Percentiles rank a stretch among this genome's conserved stretches.
Evolutionary conservation across 2,329 filamentous ascomycete species (phyloP).

Genomic region (Cladosporium sp.): DNA sequence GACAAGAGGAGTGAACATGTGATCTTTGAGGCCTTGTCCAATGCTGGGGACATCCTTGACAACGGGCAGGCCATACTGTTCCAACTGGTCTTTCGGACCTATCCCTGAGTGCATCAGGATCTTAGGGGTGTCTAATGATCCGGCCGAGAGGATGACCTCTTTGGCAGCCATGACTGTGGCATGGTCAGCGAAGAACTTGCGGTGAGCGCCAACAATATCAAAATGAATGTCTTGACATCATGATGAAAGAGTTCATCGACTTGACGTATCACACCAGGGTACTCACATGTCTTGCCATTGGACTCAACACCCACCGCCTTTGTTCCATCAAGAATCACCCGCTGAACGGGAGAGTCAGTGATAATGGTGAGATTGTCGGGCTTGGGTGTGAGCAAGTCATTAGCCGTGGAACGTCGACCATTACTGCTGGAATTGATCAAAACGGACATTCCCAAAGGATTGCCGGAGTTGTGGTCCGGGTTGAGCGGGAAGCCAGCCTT

Average conservation of each 20-base stretch:
- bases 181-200: background rate
- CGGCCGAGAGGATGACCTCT: conserved; percentile 65
- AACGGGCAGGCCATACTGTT: conserved; percentile 1
- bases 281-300: conserved; percentile 2
- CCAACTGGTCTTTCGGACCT: conserved; percentile 51
- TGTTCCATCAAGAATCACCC: conserved; percentile 45
- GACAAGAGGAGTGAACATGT: conserved; percentile 8
- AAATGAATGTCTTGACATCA: too few relatives aligned
- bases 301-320: conserved; percentile 45
- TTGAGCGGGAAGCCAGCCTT: conserved; percentile 49
- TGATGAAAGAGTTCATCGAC: too few relatives aligned
- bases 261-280: too few relatives aligned
- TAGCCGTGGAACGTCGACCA: conserved; percentile 50
- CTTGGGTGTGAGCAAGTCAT: conserved; percentile 42
- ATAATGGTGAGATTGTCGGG: conserved; percentile 53
- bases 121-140: conserved; percentile 66
- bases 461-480: conserved; percentile 54
- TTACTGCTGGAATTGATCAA: conserved; percentile 48
- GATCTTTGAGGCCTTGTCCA: conserved; percentile 5
- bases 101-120: conserved; percentile 67
- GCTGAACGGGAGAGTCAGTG: conserved; percentile 46
- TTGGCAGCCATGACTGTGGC: background rate
- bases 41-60: conserved; percentile 1
- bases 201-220: too few relatives aligned
- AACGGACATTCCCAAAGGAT: conserved; percentile 54